Base-by-base conservation (phyloP, 257 asterid genomes). In the Gynochthodes officinalis region DNA sequence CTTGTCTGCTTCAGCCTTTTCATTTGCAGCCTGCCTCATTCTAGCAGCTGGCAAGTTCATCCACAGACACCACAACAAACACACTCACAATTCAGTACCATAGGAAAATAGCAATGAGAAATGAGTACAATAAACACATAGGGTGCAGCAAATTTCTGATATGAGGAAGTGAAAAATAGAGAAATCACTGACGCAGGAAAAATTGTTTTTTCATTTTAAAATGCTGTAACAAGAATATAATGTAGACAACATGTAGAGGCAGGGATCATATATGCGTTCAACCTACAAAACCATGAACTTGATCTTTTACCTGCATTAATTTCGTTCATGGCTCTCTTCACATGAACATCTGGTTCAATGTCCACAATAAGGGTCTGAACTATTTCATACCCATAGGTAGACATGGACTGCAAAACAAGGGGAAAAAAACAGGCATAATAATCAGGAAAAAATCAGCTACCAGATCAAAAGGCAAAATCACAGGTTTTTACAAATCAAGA, bases 1-100 rank as follows among this genome's bases (percentile, higher is more conserved):
- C 69, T 83, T 83, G 44, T 83, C 85, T 14, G 87, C 87, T 78
- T 83, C 85, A 27, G 83, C 83, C 78, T 83, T 83, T 70, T 83
- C 87, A 54, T 81, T 83, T 7, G 85, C 83, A 27, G 87, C 87
- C 58, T 78, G 72, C 78, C 83, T 79, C 68, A 81, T 57, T 67
- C 87, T 83, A 25, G 87, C 66, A 69, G 87, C 87, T 83, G 80
- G 73, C 61, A 44, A 25, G 35, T 46, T 58, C 53, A 68, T n/a
- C 55, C 69, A 66, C 37, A 21, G 15, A 71, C 49, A 78, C 48
- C 64, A 40, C 23, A n/a, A 21, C 23, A n/a, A 60, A 10, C 63
- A 54, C 28, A 53, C 23, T 25, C 46, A 28, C 42, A 73, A 42
- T 49, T 52, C 46, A 52, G 70, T 0, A 30, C 42, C 43, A 32